A percentile compares a stretch with the other conserved stretches of the same genome.
Conservation (phyloP, 2,329 filamentous ascomycete species). For the Diplodia sapinea region DNA sequence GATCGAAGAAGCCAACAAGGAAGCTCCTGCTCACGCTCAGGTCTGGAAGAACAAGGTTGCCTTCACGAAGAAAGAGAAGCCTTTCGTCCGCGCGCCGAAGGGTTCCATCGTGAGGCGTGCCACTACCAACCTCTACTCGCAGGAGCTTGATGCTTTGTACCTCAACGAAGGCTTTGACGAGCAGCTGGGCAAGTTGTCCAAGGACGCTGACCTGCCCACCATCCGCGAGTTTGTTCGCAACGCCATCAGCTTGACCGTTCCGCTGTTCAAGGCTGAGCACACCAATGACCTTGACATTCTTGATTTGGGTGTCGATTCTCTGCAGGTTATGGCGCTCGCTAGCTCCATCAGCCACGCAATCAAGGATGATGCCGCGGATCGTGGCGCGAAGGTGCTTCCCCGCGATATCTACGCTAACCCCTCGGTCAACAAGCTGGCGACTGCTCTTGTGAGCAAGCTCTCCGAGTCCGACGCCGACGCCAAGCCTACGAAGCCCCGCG, state of each 20-base stretch:
- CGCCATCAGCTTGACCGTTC: constrained; percentile 31
- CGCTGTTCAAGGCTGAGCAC: constrained; percentile 5
- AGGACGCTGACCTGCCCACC: constrained; percentile 26
- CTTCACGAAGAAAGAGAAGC: constrained; percentile 50
- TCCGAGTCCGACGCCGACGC: not conserved
- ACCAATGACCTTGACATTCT: constrained; percentile 40
- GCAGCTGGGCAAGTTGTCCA: constrained; percentile 26
- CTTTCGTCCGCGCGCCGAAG: constrained; percentile 55
- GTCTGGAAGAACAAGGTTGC: constrained; percentile 52
- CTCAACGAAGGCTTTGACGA: constrained; percentile 27
- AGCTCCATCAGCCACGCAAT: constrained; percentile 36
- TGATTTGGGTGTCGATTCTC: constrained; percentile 44
- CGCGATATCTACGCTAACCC: constrained; percentile 44
- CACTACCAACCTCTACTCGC: constrained; percentile 50
- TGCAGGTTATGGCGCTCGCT: constrained; percentile 40
- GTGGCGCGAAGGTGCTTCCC: constrained; percentile 35
- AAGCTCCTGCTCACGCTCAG: constrained; percentile 50
- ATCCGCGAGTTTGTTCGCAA: constrained; percentile 33
- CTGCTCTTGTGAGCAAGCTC: constrained; percentile 28
- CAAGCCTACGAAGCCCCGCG: constrained; percentile 21
- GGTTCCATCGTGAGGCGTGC: constrained; percentile 52
- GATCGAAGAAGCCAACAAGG: constrained; percentile 53
- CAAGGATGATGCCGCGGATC: constrained; percentile 7
- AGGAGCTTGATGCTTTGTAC: constrained; percentile 57
- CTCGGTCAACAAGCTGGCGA: constrained; percentile 39